Percentiles rank a stretch among this genome's conserved stretches.
Conservation (phyloP, 331 rosid species). For the Erythrophleum ivorense region DNA sequence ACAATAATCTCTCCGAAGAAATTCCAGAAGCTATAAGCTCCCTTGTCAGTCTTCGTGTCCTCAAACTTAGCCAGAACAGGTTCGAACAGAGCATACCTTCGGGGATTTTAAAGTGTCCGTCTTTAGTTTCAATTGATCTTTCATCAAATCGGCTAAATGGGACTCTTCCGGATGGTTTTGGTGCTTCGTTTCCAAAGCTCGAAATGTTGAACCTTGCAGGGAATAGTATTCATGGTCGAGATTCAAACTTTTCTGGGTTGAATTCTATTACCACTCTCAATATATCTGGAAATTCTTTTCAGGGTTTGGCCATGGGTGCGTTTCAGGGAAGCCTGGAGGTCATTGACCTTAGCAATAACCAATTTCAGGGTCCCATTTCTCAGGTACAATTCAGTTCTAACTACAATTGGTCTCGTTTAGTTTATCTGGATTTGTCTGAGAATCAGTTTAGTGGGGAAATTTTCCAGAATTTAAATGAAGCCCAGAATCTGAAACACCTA, state of each 20-base stretch:
- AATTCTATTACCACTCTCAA: slow-evolving; percentile 70
- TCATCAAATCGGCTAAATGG: slow-evolving; percentile 77
- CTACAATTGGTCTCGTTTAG: slow-evolving; percentile 71
- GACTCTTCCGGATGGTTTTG: slow-evolving; percentile 83
- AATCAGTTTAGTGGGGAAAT: slow-evolving; percentile 81
- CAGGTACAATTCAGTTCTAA: slow-evolving; percentile 75
- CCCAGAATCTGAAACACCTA: slow-evolving; percentile 70
- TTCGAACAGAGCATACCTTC: slow-evolving; percentile 64
- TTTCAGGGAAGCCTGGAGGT: slow-evolving; percentile 73
- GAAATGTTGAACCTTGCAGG: slow-evolving; percentile 81
- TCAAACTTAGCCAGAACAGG: slow-evolving; percentile 66
- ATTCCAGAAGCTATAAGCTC: slow-evolving; percentile 79
- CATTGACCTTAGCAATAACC: slow-evolving; percentile 86
- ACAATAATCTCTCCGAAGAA: slow-evolving; percentile 69
- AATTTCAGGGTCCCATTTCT: slow-evolving; percentile 81
- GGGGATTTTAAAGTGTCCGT: slow-evolving; percentile 68
- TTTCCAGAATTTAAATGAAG: slow-evolving; percentile 57
- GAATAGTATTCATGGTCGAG: slow-evolving; percentile 63
- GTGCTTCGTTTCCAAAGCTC: slow-evolving; percentile 79
- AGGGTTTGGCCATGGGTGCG: slow-evolving; percentile 70
- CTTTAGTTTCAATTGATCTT: slow-evolving; percentile 71
- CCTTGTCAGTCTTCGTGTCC: slow-evolving; percentile 55
- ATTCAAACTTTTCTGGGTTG: slow-evolving; percentile 61
- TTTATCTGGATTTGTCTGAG: slow-evolving; percentile 88
- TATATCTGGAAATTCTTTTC: slow-evolving; percentile 78